A percentile compares a stretch with the other conserved stretches of the same genome.
These are phyloP conservation scores for Camptophora hylomeconis DNA, from an alignment of 2,329 filamentous ascomycete genomes.

Conservation along the genomic window DNA sequence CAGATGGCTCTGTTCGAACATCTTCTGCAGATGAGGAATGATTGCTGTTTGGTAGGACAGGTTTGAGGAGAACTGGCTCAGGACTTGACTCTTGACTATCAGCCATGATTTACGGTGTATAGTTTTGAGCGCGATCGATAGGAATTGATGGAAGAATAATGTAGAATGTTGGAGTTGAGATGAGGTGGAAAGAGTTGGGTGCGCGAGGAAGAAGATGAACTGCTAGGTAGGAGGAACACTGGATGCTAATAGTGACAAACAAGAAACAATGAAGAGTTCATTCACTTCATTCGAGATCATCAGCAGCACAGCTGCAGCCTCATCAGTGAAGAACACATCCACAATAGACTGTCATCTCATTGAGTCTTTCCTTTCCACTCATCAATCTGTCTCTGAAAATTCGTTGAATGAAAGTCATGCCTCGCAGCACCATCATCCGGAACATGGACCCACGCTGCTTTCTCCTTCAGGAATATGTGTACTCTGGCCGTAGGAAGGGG, in stretches of 20 bases:
- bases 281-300: slow-evolving; percentile 2
- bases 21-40: slow-evolving; percentile 1
- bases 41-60: slow-evolving; percentile 1
- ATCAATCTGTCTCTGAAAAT: slow-evolving; percentile 17
- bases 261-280: slow-evolving; percentile 7
- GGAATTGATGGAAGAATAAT: not conserved
- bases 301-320: slow-evolving; percentile 1
- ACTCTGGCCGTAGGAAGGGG: slow-evolving; percentile 18
- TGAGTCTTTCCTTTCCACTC: slow-evolving; percentile 16
- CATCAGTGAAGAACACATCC: not conserved
- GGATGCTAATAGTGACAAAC: no score
- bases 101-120: slow-evolving; percentile 1
- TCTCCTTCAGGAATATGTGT: slow-evolving; percentile 35
- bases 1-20: slow-evolving; percentile 7
- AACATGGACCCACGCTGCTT: slow-evolving; percentile 26
- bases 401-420: slow-evolving; percentile 16
- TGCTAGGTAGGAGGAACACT: slow-evolving; percentile 3
- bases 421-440: slow-evolving; percentile 24
- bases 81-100: slow-evolving; percentile 5
- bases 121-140: not conserved
- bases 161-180: slow-evolving; percentile 1
- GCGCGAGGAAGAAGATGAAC: slow-evolving; percentile 1
- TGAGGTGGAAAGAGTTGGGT: slow-evolving; percentile 2
- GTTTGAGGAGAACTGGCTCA: slow-evolving; percentile 1
- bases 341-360: slow-evolving; percentile 1